phyloP scores from a whole-genome alignment of 257 asterid genomes.

The Euphrasia confusa region DNA sequence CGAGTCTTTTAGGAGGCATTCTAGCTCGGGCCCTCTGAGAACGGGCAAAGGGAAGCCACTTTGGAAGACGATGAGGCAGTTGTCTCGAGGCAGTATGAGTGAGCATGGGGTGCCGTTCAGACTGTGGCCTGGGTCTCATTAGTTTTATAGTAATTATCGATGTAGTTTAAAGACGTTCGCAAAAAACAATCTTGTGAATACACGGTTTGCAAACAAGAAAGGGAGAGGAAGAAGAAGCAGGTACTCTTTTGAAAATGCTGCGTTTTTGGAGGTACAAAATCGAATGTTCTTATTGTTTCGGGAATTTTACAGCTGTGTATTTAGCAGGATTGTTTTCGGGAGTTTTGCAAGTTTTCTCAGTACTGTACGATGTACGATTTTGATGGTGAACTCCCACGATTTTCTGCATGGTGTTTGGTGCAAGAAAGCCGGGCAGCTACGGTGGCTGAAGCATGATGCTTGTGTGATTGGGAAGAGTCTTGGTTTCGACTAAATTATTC shows the following conservation, averaged over 20 bases:
- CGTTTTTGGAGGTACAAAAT: not conserved
- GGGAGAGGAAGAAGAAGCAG: no score
- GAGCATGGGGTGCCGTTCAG: slow-evolving; percentile 51
- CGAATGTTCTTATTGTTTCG: not conserved
- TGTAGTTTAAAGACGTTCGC: not conserved
- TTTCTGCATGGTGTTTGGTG: not conserved
- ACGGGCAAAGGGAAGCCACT: slow-evolving; percentile 39
- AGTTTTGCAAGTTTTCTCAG: not conserved
- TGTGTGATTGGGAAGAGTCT: not conserved
- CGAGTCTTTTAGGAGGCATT: slow-evolving; percentile 56
- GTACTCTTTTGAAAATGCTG: not conserved
- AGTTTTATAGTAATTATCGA: slow-evolving; percentile 4
- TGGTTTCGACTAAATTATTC: no score
- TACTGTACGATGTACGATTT: not conserved
- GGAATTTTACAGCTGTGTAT: not conserved
- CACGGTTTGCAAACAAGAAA: not conserved
- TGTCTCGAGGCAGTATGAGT: slow-evolving; percentile 63
- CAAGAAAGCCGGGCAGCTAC: no score
- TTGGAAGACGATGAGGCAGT: slow-evolving; percentile 63
- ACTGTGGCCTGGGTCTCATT: slow-evolving; percentile 65
- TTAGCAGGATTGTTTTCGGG: not conserved
- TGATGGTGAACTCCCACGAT: not conserved
- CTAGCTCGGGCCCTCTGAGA: slow-evolving; percentile 71
- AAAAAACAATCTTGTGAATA: not conserved
- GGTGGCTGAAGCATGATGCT: not conserved